phyloP scores from a whole-genome alignment of 148 eudicot genomes.

The Rhododendron mucronatum region DNA sequence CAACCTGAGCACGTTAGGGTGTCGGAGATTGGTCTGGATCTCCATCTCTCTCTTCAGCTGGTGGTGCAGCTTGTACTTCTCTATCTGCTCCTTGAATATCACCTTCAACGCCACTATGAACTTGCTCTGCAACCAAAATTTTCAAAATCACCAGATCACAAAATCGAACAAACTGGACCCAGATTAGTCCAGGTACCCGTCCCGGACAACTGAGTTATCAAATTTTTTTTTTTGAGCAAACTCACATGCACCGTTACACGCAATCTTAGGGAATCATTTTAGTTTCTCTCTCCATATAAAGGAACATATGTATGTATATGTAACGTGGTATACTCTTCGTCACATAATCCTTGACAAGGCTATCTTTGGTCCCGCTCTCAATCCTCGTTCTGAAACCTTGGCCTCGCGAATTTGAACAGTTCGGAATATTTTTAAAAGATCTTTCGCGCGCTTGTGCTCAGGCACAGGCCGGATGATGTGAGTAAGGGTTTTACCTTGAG shows the following conservation, averaged over 20 bases:
- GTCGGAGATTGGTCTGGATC: constrained; percentile 68
- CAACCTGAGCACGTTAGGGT: constrained; percentile 73
- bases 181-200: too few relatives aligned
- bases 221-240: too few relatives aligned
- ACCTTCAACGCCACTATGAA: constrained; percentile 88
- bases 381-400: too few relatives aligned
- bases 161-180: neutral
- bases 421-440: neutral
- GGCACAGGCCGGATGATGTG: too few relatives aligned
- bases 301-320: neutral
- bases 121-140: constrained; percentile 41
- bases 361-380: too few relatives aligned
- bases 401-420: neutral
- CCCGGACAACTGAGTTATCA: too few relatives aligned
- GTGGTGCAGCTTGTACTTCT: constrained; percentile 60
- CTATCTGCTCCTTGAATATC: constrained; percentile 85
- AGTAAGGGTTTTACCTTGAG: constrained; percentile 31
- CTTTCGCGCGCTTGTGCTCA: neutral
- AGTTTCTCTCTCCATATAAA: neutral
- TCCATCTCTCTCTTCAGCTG: constrained; percentile 90
- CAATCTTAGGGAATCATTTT: neutral
- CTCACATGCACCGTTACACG: neutral
- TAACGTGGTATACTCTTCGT: too few relatives aligned
- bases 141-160: neutral
- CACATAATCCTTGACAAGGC: too few relatives aligned